Conservation (phyloP, 1,284 basidiomycete genomes). For the Melampsora larici-populina region DNA sequence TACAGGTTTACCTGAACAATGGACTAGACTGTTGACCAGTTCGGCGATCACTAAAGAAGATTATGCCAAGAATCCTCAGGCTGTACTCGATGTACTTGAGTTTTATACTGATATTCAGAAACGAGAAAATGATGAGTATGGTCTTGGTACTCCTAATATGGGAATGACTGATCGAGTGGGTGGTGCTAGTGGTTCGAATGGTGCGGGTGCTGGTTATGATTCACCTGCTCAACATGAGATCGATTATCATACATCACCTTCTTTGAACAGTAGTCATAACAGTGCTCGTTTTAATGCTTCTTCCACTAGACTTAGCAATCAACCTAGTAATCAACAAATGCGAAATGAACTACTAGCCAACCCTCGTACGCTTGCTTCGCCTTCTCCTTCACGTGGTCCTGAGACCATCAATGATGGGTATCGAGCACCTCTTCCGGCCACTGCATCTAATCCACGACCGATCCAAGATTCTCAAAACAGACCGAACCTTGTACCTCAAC, state of each 20-base stretch:
- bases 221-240: slow-evolving; percentile 43
- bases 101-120: slow-evolving; percentile 98
- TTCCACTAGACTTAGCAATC: slow-evolving; percentile 55
- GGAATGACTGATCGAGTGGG: slow-evolving; percentile 23
- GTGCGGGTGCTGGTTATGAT: slow-evolving; percentile 31
- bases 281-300: slow-evolving; percentile 57
- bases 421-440: not conserved
- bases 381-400: not conserved
- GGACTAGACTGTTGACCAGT: slow-evolving; percentile 90
- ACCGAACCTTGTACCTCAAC: slow-evolving; percentile 31
- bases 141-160: slow-evolving; percentile 54
- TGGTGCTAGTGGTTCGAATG: not conserved
- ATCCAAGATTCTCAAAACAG: slow-evolving; percentile 6
- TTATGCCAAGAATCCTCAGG: slow-evolving; percentile 92
- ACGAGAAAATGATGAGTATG: slow-evolving; percentile 73
- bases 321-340: slow-evolving; percentile 13
- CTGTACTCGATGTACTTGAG: slow-evolving; percentile 92
- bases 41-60: slow-evolving; percentile 97
- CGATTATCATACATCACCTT: too few relatives aligned
- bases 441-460: not conserved
- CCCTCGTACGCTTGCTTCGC: slow-evolving; percentile 4
- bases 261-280: slow-evolving; percentile 48
- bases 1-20: slow-evolving; percentile 93
- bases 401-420: not conserved
- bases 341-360: not conserved